phyloP scores from a whole-genome alignment of 768 basidiomycete species.

The Roridomyces roridus region DNA sequence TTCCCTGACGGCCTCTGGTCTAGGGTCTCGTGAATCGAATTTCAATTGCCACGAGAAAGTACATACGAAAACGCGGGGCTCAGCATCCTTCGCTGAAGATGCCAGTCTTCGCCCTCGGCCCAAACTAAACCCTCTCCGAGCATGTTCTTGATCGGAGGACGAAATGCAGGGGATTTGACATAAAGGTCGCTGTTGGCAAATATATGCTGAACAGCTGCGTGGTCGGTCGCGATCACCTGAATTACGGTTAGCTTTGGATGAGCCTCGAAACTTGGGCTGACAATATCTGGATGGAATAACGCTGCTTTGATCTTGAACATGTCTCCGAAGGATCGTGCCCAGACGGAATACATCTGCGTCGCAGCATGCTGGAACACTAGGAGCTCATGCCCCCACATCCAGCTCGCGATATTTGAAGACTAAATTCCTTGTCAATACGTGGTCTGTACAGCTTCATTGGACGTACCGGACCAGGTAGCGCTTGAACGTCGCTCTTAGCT shows the following conservation, averaged over 20 bases:
- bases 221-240: slow-evolving; percentile 42
- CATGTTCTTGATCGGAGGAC: slow-evolving; percentile 38
- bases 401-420: slow-evolving; percentile 29
- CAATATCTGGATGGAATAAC: slow-evolving; percentile 44
- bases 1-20: slow-evolving; percentile 39
- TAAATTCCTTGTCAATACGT: not conserved
- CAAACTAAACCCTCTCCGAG: slow-evolving; percentile 43
- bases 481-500: slow-evolving; percentile 14
- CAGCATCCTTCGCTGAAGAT: slow-evolving; percentile 36
- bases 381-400: slow-evolving; percentile 46
- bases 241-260: not conserved
- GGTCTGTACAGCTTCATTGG: slow-evolving; percentile 10
- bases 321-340: slow-evolving; percentile 38
- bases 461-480: slow-evolving; percentile 31
- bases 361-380: slow-evolving; percentile 38
- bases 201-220: slow-evolving; percentile 44
- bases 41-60: no score
- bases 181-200: slow-evolving; percentile 42
- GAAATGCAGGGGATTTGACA: slow-evolving; percentile 38
- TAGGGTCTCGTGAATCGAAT: no score
- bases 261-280: slow-evolving; percentile 16
- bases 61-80: slow-evolving; percentile 44
- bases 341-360: slow-evolving; percentile 38
- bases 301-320: slow-evolving; percentile 45
- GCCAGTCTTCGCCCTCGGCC: slow-evolving; percentile 46